phyloP scores from a whole-genome alignment of 2,329 filamentous ascomycete genomes.

The Verticillium dahliae region DNA sequence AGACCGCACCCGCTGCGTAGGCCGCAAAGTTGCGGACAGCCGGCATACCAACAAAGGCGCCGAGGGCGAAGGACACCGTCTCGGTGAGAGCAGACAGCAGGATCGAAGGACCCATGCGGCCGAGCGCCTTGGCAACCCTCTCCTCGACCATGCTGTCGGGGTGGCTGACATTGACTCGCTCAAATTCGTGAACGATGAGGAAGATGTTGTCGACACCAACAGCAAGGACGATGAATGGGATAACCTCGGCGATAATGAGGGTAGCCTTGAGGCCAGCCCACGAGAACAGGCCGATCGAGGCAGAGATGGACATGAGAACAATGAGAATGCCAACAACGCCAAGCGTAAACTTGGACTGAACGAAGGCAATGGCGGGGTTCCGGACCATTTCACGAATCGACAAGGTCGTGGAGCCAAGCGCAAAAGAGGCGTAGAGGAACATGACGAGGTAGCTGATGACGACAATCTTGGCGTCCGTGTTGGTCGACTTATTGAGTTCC shows the following conservation, averaged over 20 bases:
- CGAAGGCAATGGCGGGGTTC: conserved; percentile 77
- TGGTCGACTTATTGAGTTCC: conserved; percentile 95
- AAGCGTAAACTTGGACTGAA: conserved; percentile 94
- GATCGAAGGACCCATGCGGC: conserved; percentile 94
- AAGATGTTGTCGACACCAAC: conserved; percentile 99
- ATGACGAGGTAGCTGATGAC: conserved; percentile 97
- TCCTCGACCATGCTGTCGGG: conserved; percentile 84
- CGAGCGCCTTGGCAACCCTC: conserved; percentile 79
- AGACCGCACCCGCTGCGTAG: conserved; percentile 91
- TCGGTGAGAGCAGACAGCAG: conserved; percentile 92
- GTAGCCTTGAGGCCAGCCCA: conserved; percentile 89
- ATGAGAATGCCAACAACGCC: conserved; percentile 94
- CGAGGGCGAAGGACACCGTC: conserved; percentile 86
- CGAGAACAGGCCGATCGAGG: conserved; percentile 91
- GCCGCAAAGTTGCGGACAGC: conserved; percentile 96
- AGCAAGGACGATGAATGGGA: conserved; percentile 92
- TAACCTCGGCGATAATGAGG: conserved; percentile 96
- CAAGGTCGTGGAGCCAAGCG: conserved; percentile 80
- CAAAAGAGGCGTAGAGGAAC: conserved; percentile 94
- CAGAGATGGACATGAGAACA: conserved; percentile 93
- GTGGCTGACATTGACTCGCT: conserved; percentile 86
- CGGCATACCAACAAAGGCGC: conserved; percentile 94
- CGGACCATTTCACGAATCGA: conserved; percentile 69
- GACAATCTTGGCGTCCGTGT: conserved; percentile 95
- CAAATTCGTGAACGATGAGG: conserved; percentile 95